Base-by-base conservation (phyloP, 73 alveolate genomes). In the Loxodes magnus region DNA sequence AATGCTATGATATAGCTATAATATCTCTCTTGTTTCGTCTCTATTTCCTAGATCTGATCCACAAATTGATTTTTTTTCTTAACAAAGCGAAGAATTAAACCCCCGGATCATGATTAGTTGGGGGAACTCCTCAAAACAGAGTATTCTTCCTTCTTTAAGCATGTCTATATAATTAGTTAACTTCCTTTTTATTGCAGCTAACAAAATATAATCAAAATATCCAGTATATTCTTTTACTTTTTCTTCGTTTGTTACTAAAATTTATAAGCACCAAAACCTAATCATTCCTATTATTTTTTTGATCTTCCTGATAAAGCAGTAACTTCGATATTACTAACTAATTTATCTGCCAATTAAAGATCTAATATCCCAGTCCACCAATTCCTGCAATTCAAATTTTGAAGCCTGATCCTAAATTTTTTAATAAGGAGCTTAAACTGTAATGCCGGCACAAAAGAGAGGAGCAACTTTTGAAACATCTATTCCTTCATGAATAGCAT, bases 281-380 rank as follows among this genome's bases (percentile, higher is more conserved):
- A 64, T 35, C 78, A 71, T 0, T 67, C 66, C 25, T 66, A 59
- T 30, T 72, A 67, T 26, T 77, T 77, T 33, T 43, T 57, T 53
- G 53, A 48, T 12, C 65, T 44, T 29, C 87, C 56, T 12, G 92
- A 72, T 31, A 77, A 52, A 1, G 92, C 92, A 27, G 79, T 35
- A 22, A 76, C 67, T 64, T 29, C 52, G n/a, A n/a, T n/a, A n/a
- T n/a, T n/a, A 38, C 57, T 56, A 22, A 87, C 92, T 9, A 73
- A 10, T 10, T 59, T 53, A n/a, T 68, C 38, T 22, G 83, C 73
- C 41, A 72, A 77, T 65, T 68, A 72, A 10, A 77, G 34, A 29
- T 82, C 92, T 42, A 77, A 55, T 77, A 87, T 1, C 92, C 92
- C 25, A 77, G 51, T 7, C 92, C 92, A 12, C 92, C 92, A 0